A percentile compares a stretch with the other conserved stretches of the same genome.
phyloP scores from a whole-genome alignment of 2,329 filamentous ascomycete species.

The Pyrenochaeta sp. region DNA sequence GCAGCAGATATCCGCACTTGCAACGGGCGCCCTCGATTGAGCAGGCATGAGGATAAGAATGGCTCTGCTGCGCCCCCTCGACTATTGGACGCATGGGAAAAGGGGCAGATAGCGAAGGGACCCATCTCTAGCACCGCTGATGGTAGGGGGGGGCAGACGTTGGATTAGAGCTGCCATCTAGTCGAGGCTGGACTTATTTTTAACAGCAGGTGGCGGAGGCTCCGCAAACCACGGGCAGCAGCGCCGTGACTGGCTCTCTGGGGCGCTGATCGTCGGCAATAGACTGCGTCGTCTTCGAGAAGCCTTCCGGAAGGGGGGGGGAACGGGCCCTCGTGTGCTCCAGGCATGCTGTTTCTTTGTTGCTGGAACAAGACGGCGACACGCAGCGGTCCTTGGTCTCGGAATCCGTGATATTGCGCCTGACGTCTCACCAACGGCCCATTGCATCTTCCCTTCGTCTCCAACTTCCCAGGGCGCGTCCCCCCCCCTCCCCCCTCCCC shows the following conservation, averaged over 20 bases:
- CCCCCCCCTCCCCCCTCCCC: background rate
- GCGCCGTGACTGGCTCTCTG: conserved; percentile 11
- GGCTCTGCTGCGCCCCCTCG: conserved; percentile 3
- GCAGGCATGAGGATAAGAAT: background rate
- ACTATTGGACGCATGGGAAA: conserved; percentile 10
- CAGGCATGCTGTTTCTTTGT: conserved; percentile 8
- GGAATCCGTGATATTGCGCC: background rate
- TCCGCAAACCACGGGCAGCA: conserved; percentile 3
- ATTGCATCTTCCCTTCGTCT: background rate
- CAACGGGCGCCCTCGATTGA: background rate
- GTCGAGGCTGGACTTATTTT: conserved; percentile 20
- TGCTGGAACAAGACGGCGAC: background rate
- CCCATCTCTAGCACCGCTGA: background rate
- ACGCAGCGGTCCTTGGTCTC: background rate
- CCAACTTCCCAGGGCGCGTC: conserved; percentile 13
- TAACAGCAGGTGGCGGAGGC: conserved; percentile 12
- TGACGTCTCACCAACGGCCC: background rate
- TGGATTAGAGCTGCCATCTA: conserved; percentile 18
- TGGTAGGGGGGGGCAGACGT: conserved; percentile 14
- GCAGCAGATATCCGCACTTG: conserved; percentile 8
- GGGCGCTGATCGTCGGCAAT: background rate
- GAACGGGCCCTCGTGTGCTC: background rate
- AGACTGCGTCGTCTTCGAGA: conserved; percentile 4
- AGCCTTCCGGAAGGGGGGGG: background rate
- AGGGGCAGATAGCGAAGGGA: background rate